phyloP scores from a whole-genome alignment of 169 alveolate genomes.

The Cyclospora cayetanensis region DNA sequence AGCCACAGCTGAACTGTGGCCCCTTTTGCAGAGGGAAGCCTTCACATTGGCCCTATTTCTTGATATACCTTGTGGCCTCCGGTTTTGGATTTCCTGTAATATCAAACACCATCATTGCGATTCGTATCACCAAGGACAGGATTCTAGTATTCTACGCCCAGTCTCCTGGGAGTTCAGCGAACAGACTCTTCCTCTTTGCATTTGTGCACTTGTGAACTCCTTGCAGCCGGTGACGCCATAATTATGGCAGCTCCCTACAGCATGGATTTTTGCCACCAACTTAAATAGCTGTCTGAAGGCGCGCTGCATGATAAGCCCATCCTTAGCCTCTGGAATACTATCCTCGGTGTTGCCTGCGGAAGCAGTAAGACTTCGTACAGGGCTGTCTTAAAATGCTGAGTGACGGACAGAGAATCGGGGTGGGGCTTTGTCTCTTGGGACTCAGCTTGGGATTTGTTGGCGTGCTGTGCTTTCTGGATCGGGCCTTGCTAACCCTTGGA shows the following conservation, averaged over 20 bases:
- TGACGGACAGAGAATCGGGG: conserved; percentile 75
- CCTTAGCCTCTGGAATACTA: background rate
- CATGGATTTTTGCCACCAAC: background rate
- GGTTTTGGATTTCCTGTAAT: background rate
- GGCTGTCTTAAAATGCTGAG: conserved; percentile 42
- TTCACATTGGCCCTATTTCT: too few relatives aligned
- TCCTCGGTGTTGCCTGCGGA: background rate
- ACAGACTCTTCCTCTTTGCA: background rate
- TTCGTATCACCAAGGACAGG: too few relatives aligned
- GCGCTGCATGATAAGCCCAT: background rate
- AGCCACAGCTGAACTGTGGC: background rate
- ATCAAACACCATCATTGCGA: conserved; percentile 47
- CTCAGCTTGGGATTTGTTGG: conserved; percentile 71
- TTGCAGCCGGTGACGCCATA: background rate
- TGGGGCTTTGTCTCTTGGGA: conserved; percentile 76
- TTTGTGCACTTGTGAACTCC: background rate
- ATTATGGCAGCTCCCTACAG: background rate
- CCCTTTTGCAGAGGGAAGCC: background rate
- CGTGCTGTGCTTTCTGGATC: conserved; percentile 68
- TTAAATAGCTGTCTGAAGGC: background rate
- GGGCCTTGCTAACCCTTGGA: conserved; percentile 75
- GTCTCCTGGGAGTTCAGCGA: background rate
- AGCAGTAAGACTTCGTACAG: background rate
- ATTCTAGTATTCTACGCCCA: background rate
- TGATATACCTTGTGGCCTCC: too few relatives aligned